These are phyloP conservation scores for Crithidia fasciculata DNA, from an alignment of 208 protist species.

Conservation along the genomic window DNA sequence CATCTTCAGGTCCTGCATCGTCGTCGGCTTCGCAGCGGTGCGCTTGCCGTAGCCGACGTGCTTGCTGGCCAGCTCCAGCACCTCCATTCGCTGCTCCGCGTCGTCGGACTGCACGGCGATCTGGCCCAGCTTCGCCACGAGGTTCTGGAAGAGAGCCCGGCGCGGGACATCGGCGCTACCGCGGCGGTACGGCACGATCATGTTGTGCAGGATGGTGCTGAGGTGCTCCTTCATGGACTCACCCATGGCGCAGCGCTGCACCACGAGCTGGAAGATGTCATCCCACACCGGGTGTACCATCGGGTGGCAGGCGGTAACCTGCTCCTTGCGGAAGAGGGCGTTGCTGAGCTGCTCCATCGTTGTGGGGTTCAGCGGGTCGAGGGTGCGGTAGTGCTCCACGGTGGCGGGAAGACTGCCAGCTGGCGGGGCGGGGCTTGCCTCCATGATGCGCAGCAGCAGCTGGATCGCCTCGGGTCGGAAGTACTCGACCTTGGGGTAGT, in stretches of 20 bases:
- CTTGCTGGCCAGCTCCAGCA: conserved; percentile 78
- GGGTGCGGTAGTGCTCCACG: conserved; percentile 48
- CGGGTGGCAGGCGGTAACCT: conserved; percentile 80
- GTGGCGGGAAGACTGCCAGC: conserved; percentile 37
- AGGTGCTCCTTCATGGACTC: conserved; percentile 91
- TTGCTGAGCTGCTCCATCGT: conserved; percentile 83
- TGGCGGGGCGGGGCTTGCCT: conserved; percentile 30
- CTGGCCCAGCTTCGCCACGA: conserved; percentile 78
- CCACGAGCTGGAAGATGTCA: conserved; percentile 81
- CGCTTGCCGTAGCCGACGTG: conserved; percentile 77
- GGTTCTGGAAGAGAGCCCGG: conserved; percentile 75
- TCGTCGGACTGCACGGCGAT: conserved; percentile 78
- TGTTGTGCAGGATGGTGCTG: conserved; percentile 82
- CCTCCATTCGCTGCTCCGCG: conserved; percentile 67
- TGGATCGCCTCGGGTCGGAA: conserved; percentile 88
- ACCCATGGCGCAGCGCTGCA: conserved; percentile 64
- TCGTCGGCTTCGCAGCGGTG: conserved; percentile 69
- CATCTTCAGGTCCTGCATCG: conserved; percentile 65
- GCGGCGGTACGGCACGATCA: conserved; percentile 84
- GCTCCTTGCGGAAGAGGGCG: conserved; percentile 88
- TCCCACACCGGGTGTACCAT: conserved; percentile 91
- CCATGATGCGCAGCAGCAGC: conserved; percentile 78
- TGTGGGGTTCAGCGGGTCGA: conserved; percentile 78
- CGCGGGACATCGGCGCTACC: conserved; percentile 80
- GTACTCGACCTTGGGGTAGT: conserved; percentile 90